phyloP scores from a whole-genome alignment of 208 protist genomes.

The Leishmania aethiopica region DNA sequence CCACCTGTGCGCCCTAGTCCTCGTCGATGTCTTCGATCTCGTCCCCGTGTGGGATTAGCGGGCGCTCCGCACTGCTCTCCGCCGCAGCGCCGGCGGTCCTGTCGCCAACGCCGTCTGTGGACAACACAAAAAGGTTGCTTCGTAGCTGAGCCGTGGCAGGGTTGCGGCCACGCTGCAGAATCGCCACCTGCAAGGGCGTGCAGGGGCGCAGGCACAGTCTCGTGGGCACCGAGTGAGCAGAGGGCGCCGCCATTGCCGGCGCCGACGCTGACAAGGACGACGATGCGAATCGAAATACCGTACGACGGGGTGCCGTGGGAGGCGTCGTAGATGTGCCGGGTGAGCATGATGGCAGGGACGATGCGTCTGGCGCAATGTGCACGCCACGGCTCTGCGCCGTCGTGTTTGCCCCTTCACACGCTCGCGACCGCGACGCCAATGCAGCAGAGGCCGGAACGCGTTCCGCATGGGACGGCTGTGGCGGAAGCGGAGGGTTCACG shows the following conservation, averaged over 20 bases:
- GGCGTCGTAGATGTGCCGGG: not conserved
- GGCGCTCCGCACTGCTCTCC: not conserved
- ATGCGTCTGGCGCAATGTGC: not conserved
- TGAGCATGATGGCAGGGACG: not conserved
- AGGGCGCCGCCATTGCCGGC: not conserved
- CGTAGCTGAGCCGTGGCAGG: conserved; percentile 16
- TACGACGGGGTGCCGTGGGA: conserved; percentile 21
- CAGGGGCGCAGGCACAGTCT: conserved; percentile 8
- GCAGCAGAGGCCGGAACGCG: not conserved
- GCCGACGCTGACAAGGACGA: conserved; percentile 4
- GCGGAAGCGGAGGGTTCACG: conserved; percentile 6
- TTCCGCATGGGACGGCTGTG: not conserved
- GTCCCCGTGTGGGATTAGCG: conserved; percentile 27
- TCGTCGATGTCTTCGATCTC: conserved; percentile 25
- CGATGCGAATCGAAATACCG: conserved; percentile 37
- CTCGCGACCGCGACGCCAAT: not conserved
- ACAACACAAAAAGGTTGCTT: conserved; percentile 4
- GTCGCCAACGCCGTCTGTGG: too few species aligned
- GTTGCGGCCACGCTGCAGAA: conserved; percentile 25
- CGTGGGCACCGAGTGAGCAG: not conserved
- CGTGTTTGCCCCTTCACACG: not conserved
- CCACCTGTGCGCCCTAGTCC: not conserved
- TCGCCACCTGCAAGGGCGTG: conserved; percentile 25
- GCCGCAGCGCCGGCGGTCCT: not conserved
- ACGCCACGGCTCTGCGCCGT: not conserved